phyloP scores from a whole-genome alignment of 1,139 yeast genomes.

The Saccharomyces hybrid region DNA sequence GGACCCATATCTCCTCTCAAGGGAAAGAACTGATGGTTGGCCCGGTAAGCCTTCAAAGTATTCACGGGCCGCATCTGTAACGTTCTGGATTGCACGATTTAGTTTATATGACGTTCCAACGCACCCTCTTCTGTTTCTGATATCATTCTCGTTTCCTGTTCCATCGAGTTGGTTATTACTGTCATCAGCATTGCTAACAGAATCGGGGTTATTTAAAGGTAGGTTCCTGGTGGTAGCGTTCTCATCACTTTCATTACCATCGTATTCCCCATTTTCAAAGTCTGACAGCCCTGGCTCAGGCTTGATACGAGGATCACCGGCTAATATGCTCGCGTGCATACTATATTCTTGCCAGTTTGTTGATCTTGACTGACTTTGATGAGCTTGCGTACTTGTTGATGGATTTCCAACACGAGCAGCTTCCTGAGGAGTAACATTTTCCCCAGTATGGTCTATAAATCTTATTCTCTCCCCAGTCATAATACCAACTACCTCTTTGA shows the following conservation, averaged over 20 bases:
- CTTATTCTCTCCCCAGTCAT: slow-evolving; percentile 36
- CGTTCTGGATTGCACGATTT: slow-evolving; percentile 23
- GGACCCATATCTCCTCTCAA: slow-evolving; percentile 28
- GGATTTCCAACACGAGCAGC: slow-evolving; percentile 3
- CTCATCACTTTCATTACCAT: neutral
- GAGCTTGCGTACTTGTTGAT: neutral
- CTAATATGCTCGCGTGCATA: neutral
- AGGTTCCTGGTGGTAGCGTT: neutral
- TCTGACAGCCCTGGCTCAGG: slow-evolving; percentile 1
- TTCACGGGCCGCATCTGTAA: slow-evolving; percentile 25
- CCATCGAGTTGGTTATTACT: neutral
- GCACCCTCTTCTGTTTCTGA: slow-evolving; percentile 3
- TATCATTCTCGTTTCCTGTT: neutral
- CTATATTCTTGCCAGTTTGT: neutral
- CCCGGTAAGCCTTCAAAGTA: slow-evolving; percentile 27
- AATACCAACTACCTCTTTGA: slow-evolving; percentile 33
- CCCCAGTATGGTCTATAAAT: slow-evolving; percentile 35
- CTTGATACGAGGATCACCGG: neutral
- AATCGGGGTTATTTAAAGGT: neutral
- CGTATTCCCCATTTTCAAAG: neutral
- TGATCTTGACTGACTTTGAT: neutral
- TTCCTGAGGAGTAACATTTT: slow-evolving; percentile 30
- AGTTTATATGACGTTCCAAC: slow-evolving; percentile 13
- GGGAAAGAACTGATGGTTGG: slow-evolving; percentile 22
- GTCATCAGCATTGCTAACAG: neutral